Evolutionary conservation across 768 basidiomycete genomes (phyloP).

Genomic region (Boletus rufocinnamomeus): DNA sequence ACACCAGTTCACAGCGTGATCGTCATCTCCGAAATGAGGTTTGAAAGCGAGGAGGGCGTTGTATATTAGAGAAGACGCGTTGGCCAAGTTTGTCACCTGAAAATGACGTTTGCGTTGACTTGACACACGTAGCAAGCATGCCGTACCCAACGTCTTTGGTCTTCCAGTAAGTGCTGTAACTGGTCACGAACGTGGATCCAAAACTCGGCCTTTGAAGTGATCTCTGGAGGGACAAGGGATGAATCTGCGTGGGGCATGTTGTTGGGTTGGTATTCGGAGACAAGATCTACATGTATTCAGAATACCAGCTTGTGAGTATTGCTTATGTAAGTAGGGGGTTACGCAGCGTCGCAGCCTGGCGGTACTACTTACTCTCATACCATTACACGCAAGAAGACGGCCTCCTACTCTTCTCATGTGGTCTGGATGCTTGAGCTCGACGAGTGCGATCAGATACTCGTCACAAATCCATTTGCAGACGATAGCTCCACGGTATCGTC

Average conservation of each 20-base stretch:
- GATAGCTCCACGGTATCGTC: neutral
- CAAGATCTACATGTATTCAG: too few relatives aligned
- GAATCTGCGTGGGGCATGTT: slow-evolving; percentile 85
- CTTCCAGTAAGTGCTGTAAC: slow-evolving; percentile 60
- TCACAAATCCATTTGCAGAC: slow-evolving; percentile 19
- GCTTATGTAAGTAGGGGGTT: slow-evolving; percentile 14
- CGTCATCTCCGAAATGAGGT: slow-evolving; percentile 57
- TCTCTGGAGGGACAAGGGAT: slow-evolving; percentile 65
- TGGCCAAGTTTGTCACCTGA: slow-evolving; percentile 86
- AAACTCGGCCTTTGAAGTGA: slow-evolving; percentile 74
- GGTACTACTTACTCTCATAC: neutral
- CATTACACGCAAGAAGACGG: neutral
- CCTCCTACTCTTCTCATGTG: slow-evolving; percentile 19
- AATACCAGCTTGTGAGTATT: neutral
- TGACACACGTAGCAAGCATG: slow-evolving; percentile 2
- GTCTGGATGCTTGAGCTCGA: slow-evolving; percentile 31
- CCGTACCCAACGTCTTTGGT: slow-evolving; percentile 76
- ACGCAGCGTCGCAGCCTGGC: neutral
- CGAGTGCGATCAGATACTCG: slow-evolving; percentile 27
- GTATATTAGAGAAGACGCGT: slow-evolving; percentile 80
- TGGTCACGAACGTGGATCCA: slow-evolving; percentile 76
- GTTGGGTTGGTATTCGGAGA: slow-evolving; percentile 23
- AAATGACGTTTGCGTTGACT: neutral
- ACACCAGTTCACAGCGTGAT: slow-evolving; percentile 88
- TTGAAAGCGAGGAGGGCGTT: slow-evolving; percentile 71